Evolutionary conservation across 139 green algal genomes (phyloP), one percentile per base, ranked within the genome.

Genomic region (Picocystis salinarum): DNA sequence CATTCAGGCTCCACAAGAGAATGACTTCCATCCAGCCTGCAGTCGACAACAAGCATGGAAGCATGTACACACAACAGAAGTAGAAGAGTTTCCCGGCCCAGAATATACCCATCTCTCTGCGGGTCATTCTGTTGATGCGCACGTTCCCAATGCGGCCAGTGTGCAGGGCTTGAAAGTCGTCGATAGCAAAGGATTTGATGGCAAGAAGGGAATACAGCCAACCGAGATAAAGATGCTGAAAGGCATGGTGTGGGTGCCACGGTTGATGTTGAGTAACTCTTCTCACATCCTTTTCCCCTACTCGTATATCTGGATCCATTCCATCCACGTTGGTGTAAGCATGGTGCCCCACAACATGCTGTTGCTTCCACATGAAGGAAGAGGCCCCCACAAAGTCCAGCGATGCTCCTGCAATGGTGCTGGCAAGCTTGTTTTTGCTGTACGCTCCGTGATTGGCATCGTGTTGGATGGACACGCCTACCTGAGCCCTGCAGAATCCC

Each of bases 341-440:
- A 50, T 82, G 73, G 47, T 82, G 73, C 1, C 73, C 73, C 27
- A 76, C 64, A n/a, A 82, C 70, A 45, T 82, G 73, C 52, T 80
- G 67, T 64, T 80, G 70, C 54, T 61, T 67, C 73, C 73, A 82
- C 61, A 80, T 77, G 46, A 80, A 82, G n/a, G 49, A 64, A 3
- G 58, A 70, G 22, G 67, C 71, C 12, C 73, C 73, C 17, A 82
- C 58, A 11, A 73, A n/a, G 44, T 82, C 73, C 33, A 82, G 53
- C 2, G 64, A 68, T 2, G 47, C 20, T 15, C 70, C 60, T 36
- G 74, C 59, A 15, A 55, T 10, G 28, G 71, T 56, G 15, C 46
- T 36, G 6, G 67, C 11, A 6, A 9, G 15, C 15, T 25, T 45
- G 25, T 42, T 65, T 19, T 39, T 54, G 34, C 34, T 45, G 50